Evolutionary conservation across 805 yeast genomes (phyloP), one percentile per base, ranked within the genome.

Genomic region (Ogataea henricii): DNA sequence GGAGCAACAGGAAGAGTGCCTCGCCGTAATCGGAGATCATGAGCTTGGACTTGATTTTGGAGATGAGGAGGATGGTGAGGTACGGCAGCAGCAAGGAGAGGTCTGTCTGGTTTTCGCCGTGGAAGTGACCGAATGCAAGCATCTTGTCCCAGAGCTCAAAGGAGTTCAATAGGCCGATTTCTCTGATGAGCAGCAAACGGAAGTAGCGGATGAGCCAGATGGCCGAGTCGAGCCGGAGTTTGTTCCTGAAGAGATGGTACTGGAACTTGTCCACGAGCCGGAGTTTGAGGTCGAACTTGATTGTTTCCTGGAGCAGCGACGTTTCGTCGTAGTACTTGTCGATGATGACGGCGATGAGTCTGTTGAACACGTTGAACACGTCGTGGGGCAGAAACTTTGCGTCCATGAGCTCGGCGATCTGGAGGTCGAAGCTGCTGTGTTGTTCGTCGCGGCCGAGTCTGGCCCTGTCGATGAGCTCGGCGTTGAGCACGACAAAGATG

Each of bases 181-280:
- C 84, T 43, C 84, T 61, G 6, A 73, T 63, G 14, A 78, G 62
- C 3, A 78, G 51, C 29, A 79, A 62, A 21, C 83, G 60, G 23
- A 75, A 69, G 60, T 74, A 79, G 37, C 84, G 57, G n/a, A 79
- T 74, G 21, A 78, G 66, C 83, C 83, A 79, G 36, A 79, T 67
- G 44, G 78, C 77, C 2, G 79, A 70, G 49, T 79, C 82, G 4
- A 79, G 59, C 48, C 69, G 70, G 26, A 78, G 60, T 55, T 74
- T 77, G 36, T 70, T 72, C 29, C 71, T 65, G 40, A 78, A 60
- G 43, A 69, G 69, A 56, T 74, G 73, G 54, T 76, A 78, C 26
- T 75, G 71, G 34, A 75, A 62, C 51, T 74, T 77, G 57, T 79
- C 84, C 3, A 75, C 70, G 49, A 77, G 72, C 69, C 78, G 78